phyloP scores from a whole-genome alignment of 495 filamentous ascomycete genomes.

The Tuber magnatum region DNA sequence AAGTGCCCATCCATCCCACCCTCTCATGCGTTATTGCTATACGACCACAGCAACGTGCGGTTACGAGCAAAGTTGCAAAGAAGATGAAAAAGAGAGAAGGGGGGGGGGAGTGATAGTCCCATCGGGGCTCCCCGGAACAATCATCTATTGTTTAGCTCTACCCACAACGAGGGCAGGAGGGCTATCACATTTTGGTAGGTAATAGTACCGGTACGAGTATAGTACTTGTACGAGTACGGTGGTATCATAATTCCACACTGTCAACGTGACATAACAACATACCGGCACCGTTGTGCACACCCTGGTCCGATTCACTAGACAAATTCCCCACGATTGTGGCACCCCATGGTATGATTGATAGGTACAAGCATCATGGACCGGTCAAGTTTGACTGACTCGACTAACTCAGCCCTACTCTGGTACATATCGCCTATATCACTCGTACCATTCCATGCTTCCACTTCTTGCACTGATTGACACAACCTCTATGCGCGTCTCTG shows the following conservation, averaged over 20 bases:
- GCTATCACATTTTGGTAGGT: not conserved
- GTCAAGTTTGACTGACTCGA: not conserved
- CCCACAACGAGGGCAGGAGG: not conserved
- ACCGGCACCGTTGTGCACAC: not conserved
- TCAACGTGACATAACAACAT: not conserved
- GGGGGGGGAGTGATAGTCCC: not conserved
- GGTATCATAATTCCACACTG: not conserved
- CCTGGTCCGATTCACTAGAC: not conserved
- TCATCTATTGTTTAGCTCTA: not conserved
- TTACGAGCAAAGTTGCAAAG: not conserved
- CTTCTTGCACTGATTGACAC: not conserved
- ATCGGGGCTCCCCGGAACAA: not conserved
- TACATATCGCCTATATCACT: not conserved
- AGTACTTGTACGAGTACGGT: not conserved
- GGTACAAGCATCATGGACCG: not conserved
- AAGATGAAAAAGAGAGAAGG: not conserved
- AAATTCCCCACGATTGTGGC: not conserved
- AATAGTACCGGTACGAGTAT: not conserved
- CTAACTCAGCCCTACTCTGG: constrained; percentile 1
- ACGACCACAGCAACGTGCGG: not conserved
- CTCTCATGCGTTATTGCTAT: no score
- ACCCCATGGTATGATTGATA: not conserved
- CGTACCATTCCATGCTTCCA: not conserved
- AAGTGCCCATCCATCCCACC: not conserved
- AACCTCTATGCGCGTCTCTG: not conserved